These are phyloP conservation scores for Mallotus nudiflorus DNA, from an alignment of 345 rosid species.

Conservation along the genomic window DNA sequence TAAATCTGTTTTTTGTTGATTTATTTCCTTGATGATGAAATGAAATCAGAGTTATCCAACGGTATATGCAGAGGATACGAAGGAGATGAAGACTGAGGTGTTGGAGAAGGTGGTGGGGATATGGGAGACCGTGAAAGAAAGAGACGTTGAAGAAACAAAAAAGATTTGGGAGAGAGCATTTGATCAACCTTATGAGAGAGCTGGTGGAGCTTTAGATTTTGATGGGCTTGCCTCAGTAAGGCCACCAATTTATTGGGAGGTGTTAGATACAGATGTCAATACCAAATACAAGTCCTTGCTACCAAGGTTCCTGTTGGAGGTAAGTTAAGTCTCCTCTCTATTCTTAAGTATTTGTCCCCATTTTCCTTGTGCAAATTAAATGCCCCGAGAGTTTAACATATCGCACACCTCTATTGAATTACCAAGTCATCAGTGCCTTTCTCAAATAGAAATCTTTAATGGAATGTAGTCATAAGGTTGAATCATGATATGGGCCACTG, in stretches of 20 bases:
- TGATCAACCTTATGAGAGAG: conserved; percentile 79
- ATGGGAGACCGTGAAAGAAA: conserved; percentile 50
- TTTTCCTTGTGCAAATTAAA: no score
- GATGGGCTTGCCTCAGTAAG: conserved; percentile 30
- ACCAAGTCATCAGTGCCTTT: no score
- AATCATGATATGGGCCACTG: neutral
- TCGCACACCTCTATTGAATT: no score
- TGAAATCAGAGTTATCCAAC: conserved; percentile 72
- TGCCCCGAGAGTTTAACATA: no score
- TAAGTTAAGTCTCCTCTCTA: conserved; percentile 17
- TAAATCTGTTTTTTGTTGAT: neutral
- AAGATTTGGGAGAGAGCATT: conserved; percentile 62
- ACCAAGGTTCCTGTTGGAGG: conserved; percentile 83
- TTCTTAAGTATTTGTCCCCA: no score
- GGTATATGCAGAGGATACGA: conserved; percentile 66
- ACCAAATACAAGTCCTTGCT: conserved; percentile 65
- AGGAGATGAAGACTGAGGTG: conserved; percentile 44
- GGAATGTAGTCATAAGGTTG: neutral
- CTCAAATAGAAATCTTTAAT: no score
- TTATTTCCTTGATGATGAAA: conserved; percentile 5
- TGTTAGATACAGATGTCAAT: conserved; percentile 65
- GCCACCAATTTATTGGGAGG: conserved; percentile 61
- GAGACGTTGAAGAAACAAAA: conserved; percentile 52
- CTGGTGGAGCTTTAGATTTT: conserved; percentile 55
- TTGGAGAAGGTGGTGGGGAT: conserved; percentile 42